These are phyloP conservation scores for Trichoderma atrobrunneum DNA, from an alignment of 2,329 filamentous ascomycete species.

Conservation along the genomic window DNA sequence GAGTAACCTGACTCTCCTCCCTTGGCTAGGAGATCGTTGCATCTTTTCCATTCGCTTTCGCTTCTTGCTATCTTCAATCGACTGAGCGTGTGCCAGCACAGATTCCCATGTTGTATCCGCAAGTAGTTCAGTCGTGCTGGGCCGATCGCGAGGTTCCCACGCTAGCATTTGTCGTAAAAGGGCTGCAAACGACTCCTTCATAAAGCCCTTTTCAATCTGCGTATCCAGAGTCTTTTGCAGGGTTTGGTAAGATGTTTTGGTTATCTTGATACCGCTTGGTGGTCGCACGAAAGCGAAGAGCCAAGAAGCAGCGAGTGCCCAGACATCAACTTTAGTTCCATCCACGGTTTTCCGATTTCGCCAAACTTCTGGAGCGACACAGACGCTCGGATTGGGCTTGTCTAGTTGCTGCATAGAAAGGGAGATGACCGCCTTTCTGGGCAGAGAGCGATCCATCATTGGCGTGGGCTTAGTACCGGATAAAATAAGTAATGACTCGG, in stretches of 20 bases:
- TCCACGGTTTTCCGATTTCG: not conserved
- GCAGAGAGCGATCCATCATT: not conserved
- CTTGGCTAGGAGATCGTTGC: not conserved
- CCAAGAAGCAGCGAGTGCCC: conserved; percentile 6
- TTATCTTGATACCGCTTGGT: not conserved
- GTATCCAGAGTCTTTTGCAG: not conserved
- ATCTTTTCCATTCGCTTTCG: not conserved
- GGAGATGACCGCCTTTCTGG: not conserved
- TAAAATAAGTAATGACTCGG: not conserved
- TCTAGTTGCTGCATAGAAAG: not conserved
- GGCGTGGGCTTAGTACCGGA: not conserved
- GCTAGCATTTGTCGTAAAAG: not conserved
- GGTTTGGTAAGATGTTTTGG: not conserved
- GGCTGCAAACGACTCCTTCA: not conserved
- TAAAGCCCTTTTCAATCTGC: not conserved
- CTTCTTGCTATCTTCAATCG: not conserved
- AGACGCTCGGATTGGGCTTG: not conserved
- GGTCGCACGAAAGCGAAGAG: not conserved
- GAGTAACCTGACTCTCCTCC: not conserved
- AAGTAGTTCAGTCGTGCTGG: not conserved
- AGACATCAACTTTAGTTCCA: not conserved
- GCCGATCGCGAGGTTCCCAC: not conserved
- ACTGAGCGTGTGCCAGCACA: not conserved
- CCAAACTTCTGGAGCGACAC: not conserved
- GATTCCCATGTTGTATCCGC: not conserved